phyloP scores from a whole-genome alignment of 495 filamentous ascomycete genomes.

The Podospora pseudopauciseta region DNA sequence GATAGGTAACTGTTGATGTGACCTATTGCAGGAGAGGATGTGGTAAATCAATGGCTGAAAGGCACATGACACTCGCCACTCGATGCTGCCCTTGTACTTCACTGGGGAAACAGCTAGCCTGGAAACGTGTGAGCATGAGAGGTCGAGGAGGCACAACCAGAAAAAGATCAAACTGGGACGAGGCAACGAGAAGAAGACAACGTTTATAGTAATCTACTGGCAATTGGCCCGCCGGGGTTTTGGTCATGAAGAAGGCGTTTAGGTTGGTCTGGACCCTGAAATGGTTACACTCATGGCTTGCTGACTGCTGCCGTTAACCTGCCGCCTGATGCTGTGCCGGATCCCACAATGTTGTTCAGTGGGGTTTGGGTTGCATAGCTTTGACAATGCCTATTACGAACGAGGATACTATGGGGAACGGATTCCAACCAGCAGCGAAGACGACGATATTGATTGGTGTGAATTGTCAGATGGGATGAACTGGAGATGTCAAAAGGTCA shows the following conservation, averaged over 20 bases:
- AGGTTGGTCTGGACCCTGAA: background rate
- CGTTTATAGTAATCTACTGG: background rate
- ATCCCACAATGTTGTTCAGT: background rate
- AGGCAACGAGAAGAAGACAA: background rate
- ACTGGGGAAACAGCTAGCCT: background rate
- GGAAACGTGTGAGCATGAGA: conserved; percentile 4
- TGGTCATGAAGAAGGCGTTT: background rate
- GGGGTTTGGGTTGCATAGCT: background rate
- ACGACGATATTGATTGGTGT: background rate
- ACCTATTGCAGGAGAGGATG: background rate
- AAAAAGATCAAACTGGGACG: background rate
- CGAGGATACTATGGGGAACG: background rate
- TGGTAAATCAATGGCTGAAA: background rate
- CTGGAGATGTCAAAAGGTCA: background rate
- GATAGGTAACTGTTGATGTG: background rate
- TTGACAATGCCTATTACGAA: background rate
- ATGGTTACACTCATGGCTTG: background rate
- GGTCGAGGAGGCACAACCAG: background rate
- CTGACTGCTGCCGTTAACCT: background rate
- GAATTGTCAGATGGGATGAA: background rate
- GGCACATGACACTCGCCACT: background rate
- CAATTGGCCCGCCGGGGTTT: background rate
- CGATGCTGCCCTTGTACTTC: background rate
- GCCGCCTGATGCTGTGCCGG: background rate
- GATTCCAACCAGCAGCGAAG: background rate